Evolutionary conservation across 2,329 filamentous ascomycete genomes (phyloP).

Genomic region (Beauveria australis): DNA sequence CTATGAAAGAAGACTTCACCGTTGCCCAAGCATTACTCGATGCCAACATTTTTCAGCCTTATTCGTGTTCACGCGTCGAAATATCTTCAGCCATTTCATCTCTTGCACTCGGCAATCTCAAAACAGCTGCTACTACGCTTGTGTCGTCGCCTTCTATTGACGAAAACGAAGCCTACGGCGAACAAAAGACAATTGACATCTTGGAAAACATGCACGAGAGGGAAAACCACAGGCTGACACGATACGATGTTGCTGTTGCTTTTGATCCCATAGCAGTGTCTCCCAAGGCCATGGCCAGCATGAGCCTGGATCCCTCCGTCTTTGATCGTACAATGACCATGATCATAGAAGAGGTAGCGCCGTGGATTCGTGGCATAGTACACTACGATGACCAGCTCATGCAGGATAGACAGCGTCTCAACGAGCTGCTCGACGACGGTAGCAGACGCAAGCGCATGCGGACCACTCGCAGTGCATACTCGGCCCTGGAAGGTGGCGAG

Average conservation of each 20-base stretch:
- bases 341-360: conserved; percentile 71
- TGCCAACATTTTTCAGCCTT: conserved; percentile 27
- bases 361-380: conserved; percentile 82
- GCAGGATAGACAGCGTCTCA: conserved; percentile 54
- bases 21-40: conserved; percentile 42
- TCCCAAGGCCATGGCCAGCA: conserved; percentile 30
- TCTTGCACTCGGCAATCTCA: conserved; percentile 19
- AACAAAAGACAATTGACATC: conserved; percentile 23
- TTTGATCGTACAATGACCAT: conserved; percentile 64
- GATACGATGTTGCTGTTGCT: conserved; percentile 47
- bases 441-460: conserved; percentile 46
- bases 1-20: conserved; percentile 42
- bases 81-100: conserved; percentile 24
- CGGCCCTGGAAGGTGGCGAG: conserved; percentile 67
- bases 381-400: conserved; percentile 66
- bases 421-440: conserved; percentile 53
- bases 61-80: conserved; percentile 19
- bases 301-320: conserved; percentile 56
- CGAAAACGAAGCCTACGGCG: conserved; percentile 14
- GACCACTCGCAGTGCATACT: conserved; percentile 66
- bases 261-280: conserved; percentile 53
- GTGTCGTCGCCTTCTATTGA: conserved; percentile 15
- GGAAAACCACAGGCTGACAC: conserved; percentile 26
- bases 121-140: conserved; percentile 13
- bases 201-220: conserved; percentile 31